A percentile compares a stretch with the other conserved stretches of the same genome.
Conservation (phyloP, 805 yeast species). For the Candida ascalaphidarum region DNA sequence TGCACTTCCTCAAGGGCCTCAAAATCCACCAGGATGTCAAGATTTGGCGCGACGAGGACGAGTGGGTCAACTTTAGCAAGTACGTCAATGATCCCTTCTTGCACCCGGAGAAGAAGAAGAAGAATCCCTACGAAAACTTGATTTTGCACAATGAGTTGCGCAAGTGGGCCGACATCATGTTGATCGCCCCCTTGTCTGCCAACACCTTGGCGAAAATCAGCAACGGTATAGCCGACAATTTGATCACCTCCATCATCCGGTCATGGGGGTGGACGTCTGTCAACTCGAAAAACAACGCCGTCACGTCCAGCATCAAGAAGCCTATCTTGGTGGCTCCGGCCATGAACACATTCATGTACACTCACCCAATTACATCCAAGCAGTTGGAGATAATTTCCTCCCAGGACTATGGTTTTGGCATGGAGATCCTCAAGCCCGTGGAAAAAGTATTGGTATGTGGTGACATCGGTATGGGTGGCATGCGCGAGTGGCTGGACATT, state of each 20-base stretch:
- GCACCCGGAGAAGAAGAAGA: conserved; percentile 2
- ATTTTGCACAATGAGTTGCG: conserved; percentile 36
- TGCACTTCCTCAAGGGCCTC: conserved; percentile 54
- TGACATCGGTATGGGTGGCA: conserved; percentile 43
- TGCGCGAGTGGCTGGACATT: conserved; percentile 40
- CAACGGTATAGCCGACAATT: conserved; percentile 36
- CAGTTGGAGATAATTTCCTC: conserved; percentile 24
- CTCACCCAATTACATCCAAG: conserved; percentile 36
- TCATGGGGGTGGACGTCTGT: conserved; percentile 31
- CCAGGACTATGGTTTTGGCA: conserved; percentile 32
- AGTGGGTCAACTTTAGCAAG: conserved; percentile 56
- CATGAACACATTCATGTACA: conserved; percentile 41
- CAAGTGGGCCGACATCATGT: conserved; percentile 40
- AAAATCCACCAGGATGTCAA: conserved; percentile 59
- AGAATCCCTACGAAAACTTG: conserved; percentile 15
- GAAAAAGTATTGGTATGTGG: conserved; percentile 41
- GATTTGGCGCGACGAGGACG: conserved; percentile 91
- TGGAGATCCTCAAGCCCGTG: conserved; percentile 36
- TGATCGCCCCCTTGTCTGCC: conserved; percentile 38
- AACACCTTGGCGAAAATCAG: conserved; percentile 36
- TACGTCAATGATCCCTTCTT: too few relatives aligned
- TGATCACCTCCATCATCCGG: conserved; percentile 32
- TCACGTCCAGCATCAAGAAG: conserved; percentile 15
- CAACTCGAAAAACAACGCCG: conserved; percentile 3
- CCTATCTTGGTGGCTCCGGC: conserved; percentile 41